phyloP scores from a whole-genome alignment of 73 alveolate genomes.

The Durusdinium trenchii region DNA sequence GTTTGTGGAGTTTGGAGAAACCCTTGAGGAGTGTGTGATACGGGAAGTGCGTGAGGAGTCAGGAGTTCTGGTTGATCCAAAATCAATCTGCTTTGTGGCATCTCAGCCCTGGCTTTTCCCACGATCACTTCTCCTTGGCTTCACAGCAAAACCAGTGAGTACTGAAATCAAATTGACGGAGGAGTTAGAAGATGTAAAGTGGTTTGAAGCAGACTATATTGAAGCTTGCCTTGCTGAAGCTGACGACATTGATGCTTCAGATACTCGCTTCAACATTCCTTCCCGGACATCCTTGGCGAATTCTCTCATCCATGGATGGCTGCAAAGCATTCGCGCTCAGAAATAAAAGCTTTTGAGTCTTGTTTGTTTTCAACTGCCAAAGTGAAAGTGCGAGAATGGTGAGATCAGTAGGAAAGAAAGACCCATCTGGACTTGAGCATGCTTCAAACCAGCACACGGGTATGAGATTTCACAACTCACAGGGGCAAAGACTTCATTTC shows the following conservation, averaged over 20 bases:
- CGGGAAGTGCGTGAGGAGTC: slow-evolving; percentile 82
- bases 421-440: too few species aligned
- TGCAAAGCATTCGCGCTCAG: neutral
- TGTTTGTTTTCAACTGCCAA: too few species aligned
- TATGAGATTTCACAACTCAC: too few species aligned
- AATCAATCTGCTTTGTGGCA: slow-evolving; percentile 65
- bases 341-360: too few species aligned
- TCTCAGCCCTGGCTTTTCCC: slow-evolving; percentile 96
- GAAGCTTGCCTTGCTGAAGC: neutral
- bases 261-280: slow-evolving; percentile 18
- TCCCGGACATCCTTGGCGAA: slow-evolving; percentile 69
- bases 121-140: slow-evolving; percentile 68
- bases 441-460: too few species aligned
- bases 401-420: too few species aligned
- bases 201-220: slow-evolving; percentile 36
- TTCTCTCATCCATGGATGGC: slow-evolving; percentile 30
- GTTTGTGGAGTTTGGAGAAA: slow-evolving; percentile 89
- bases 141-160: slow-evolving; percentile 2
- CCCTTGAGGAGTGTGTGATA: slow-evolving; percentile 73
- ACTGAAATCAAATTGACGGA: neutral
- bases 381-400: too few species aligned
- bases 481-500: too few species aligned
- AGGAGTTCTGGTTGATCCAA: slow-evolving; percentile 20
- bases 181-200: neutral
- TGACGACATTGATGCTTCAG: neutral